Percentiles rank a stretch among this genome's conserved stretches.
phyloP scores from a whole-genome alignment of 305 asterid genomes.

The Solanum aculeatissimum region DNA sequence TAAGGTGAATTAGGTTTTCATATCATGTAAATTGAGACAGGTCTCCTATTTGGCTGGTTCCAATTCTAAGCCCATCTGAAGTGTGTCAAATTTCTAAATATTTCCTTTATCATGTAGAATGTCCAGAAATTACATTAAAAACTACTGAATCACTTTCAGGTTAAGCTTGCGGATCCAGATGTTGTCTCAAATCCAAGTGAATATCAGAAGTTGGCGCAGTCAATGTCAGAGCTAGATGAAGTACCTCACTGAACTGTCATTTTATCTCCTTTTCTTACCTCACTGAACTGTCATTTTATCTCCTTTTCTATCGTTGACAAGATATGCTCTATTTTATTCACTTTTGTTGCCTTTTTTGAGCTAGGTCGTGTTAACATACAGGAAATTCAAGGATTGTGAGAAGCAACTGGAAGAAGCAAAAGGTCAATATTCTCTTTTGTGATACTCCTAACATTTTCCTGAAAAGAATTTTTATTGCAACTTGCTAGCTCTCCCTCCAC shows the following conservation, averaged over 20 bases:
- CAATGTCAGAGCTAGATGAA: constrained; percentile 91
- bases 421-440: constrained; percentile 32
- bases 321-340: background rate
- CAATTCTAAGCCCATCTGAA: background rate
- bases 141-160: constrained; percentile 30
- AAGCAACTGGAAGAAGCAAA: constrained; percentile 82
- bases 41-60: background rate
- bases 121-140: background rate
- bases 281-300: background rate
- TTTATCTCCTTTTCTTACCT: constrained; percentile 2
- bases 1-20: background rate
- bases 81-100: background rate
- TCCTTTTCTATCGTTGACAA: background rate
- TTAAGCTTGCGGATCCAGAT: constrained; percentile 88
- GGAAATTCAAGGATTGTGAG: constrained; percentile 67
- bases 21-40: background rate
- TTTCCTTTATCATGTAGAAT: background rate
- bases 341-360: constrained; percentile 12
- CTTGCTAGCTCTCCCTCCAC: background rate
- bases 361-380: constrained; percentile 69
- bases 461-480: background rate
- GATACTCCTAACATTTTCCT: background rate
- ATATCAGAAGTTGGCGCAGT: constrained; percentile 84
- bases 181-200: constrained; percentile 80
- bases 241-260: constrained; percentile 14